Percentiles rank a stretch among this genome's conserved stretches.
phyloP scores from a whole-genome alignment of 2,329 filamentous ascomycete species.

The Aspergillus sp. region DNA sequence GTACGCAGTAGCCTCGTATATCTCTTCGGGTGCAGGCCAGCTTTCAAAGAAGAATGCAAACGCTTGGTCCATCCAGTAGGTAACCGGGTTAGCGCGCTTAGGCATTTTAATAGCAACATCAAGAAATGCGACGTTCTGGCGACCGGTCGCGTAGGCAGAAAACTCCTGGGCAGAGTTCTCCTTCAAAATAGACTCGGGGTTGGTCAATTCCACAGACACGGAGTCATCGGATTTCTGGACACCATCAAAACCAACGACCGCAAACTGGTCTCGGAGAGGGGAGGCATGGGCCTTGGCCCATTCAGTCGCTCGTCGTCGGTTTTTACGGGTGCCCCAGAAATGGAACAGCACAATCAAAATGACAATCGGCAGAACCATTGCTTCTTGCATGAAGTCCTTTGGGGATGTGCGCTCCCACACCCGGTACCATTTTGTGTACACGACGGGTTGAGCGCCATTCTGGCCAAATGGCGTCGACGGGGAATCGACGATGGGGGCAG shows the following conservation, averaged over 20 bases:
- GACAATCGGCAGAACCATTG: constrained; percentile 74
- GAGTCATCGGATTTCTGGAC: constrained; percentile 50
- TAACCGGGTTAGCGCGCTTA: constrained; percentile 83
- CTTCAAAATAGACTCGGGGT: constrained; percentile 66
- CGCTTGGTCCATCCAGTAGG: constrained; percentile 64
- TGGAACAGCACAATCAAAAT: constrained; percentile 74
- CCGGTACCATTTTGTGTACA: constrained; percentile 95
- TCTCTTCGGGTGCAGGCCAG: constrained; percentile 67
- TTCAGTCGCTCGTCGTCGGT: constrained; percentile 73
- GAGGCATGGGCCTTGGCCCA: constrained; percentile 78
- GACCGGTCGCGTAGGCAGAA: constrained; percentile 81
- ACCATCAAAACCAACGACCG: constrained; percentile 76
- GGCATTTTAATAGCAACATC: constrained; percentile 79
- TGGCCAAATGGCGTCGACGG: constrained; percentile 43
- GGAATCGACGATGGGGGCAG: constrained; percentile 50
- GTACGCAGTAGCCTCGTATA: constrained; percentile 74
- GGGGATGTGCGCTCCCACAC: constrained; percentile 85
- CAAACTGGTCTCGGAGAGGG: constrained; percentile 76
- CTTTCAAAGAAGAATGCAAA: constrained; percentile 79
- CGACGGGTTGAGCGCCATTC: constrained; percentile 52
- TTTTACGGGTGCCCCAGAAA: constrained; percentile 75
- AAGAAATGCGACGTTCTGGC: constrained; percentile 88
- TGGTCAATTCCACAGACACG: constrained; percentile 39
- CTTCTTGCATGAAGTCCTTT: constrained; percentile 84
- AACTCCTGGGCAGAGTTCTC: constrained; percentile 89